Percentiles rank a stretch among this genome's conserved stretches.
phyloP scores from a whole-genome alignment of 2,329 filamentous ascomycete genomes.

The Xylariaceae sp. region DNA sequence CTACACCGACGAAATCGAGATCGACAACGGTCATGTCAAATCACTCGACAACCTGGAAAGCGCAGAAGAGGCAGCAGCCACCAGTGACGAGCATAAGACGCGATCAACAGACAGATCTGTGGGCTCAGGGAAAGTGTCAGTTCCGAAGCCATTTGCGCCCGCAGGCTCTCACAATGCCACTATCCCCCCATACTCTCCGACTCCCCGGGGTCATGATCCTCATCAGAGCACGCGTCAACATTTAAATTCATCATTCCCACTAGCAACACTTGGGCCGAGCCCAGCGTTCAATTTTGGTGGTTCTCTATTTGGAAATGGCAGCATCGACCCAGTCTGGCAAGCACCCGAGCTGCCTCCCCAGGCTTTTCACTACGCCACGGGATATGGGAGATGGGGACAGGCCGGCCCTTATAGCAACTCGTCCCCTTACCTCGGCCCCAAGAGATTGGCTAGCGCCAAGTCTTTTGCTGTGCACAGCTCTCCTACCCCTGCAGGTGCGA shows the following conservation, averaged over 20 bases:
- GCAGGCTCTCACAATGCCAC: conserved; percentile 7
- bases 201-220: conserved; percentile 7
- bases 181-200: conserved; percentile 1
- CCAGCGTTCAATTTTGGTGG: conserved; percentile 20
- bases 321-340: conserved; percentile 37
- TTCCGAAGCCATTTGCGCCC: conserved; percentile 13
- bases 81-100: conserved; percentile 34
- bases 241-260: conserved; percentile 19
- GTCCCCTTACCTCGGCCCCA: conserved; percentile 3
- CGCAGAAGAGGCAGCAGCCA: conserved; percentile 26
- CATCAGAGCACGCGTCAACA: conserved; percentile 12
- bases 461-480: conserved; percentile 9
- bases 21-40: conserved; percentile 82
- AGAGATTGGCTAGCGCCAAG: conserved; percentile 17
- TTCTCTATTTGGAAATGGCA: conserved; percentile 12
- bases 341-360: conserved; percentile 26
- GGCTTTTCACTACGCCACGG: conserved; percentile 11
- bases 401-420: conserved; percentile 1
- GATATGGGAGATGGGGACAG: conserved; percentile 3
- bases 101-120: conserved; percentile 29
- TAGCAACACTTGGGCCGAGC: conserved; percentile 15
- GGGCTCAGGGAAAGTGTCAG: conserved; percentile 18
- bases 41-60: conserved; percentile 40
- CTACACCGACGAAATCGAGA: conserved; percentile 73
- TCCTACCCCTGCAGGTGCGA: conserved; percentile 2